Evolutionary conservation across 192 early-diverging fungal genomes (phyloP).

Genomic region (Kappamyces sp.): DNA sequence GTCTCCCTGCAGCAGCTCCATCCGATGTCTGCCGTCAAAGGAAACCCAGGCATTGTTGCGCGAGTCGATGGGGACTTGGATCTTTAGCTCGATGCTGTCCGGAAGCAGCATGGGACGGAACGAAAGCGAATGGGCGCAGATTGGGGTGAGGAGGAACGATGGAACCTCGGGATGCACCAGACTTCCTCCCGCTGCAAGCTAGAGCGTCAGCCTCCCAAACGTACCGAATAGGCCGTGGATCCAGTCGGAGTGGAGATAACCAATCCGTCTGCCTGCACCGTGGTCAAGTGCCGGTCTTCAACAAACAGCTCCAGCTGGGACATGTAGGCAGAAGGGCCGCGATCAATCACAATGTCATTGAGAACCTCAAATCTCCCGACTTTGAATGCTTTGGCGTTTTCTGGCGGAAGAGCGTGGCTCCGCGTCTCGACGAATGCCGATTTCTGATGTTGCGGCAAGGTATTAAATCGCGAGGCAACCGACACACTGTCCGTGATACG

Average conservation of each 20-base stretch:
- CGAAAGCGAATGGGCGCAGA: constrained; percentile 51
- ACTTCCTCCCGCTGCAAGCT: constrained; percentile 88
- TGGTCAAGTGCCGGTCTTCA: constrained; percentile 89
- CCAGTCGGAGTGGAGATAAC: constrained; percentile 93
- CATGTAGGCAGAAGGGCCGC: constrained; percentile 88
- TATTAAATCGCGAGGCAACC: no score
- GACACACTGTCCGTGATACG: no score
- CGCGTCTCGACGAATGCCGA: no score
- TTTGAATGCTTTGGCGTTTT: constrained; percentile 10
- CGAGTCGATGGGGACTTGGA: constrained; percentile 76
- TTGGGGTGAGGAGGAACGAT: constrained; percentile 65
- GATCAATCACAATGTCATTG: constrained; percentile 93
- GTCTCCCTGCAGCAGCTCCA: constrained; percentile 84
- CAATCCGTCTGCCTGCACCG: constrained; percentile 91
- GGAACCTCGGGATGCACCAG: constrained; percentile 94
- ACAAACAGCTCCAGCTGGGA: constrained; percentile 72
- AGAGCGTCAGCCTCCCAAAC: not conserved
- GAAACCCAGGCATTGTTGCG: constrained; percentile 83
- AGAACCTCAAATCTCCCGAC: constrained; percentile 71
- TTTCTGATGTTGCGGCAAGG: no score
- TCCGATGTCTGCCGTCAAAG: constrained; percentile 89
- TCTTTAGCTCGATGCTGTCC: constrained; percentile 83
- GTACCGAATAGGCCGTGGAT: constrained; percentile 38
- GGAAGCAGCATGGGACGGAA: constrained; percentile 97
- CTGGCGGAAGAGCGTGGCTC: constrained; percentile 30